Base-by-base conservation (phyloP, 2,329 filamentous ascomycete species). In the Phyllosticta citribraziliensis region DNA sequence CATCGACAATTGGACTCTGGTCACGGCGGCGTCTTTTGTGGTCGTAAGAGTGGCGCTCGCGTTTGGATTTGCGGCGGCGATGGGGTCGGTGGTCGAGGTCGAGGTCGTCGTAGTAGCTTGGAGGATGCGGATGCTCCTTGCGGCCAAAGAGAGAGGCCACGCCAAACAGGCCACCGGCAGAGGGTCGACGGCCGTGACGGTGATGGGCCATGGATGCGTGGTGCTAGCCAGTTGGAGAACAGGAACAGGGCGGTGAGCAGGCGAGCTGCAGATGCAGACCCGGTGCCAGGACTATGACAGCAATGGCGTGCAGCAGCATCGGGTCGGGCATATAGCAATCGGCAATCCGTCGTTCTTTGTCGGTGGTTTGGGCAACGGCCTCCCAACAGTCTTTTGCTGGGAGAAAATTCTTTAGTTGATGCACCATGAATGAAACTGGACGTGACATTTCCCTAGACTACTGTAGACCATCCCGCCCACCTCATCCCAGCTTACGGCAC, bases 241-340 rank as follows among this genome's bases (percentile, higher is more conserved):
- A 40, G 58, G 58, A 17, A 5, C n/a, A 40, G 58, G 58, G 58
- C 58, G 53, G 58, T 60, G 58, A 60, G 58, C 58, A 53, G 19
- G 58, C 58, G 52, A 24, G 35, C 14, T 40, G 33, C 33, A 40
- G 33, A 40, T 40, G 35, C 35, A 40, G 35, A 40, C 35, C 27
- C 35, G 14, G 35, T 40, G 35, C 10, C 17, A 40, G 35, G 35
- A 40, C 27, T 30, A 30, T 12, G 35, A 40, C 35, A 40, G 35
- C 35, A 40, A 40, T 40, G 12, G 40, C 40, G 40, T n/a, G 40
- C 40, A 47, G 40, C 17, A 47, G 40, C 40, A 47, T 47, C 14
- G n/a, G 40, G 40, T n/a, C 17, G 17, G 40, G n/a, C 6, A n/a
- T 47, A n/a, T 47, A 47, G 40, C 17, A n/a, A 47, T 47, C 40